Evolutionary conservation across 106 monocot genomes (phyloP).

Genomic region (Dioscorea zingiberensis): DNA sequence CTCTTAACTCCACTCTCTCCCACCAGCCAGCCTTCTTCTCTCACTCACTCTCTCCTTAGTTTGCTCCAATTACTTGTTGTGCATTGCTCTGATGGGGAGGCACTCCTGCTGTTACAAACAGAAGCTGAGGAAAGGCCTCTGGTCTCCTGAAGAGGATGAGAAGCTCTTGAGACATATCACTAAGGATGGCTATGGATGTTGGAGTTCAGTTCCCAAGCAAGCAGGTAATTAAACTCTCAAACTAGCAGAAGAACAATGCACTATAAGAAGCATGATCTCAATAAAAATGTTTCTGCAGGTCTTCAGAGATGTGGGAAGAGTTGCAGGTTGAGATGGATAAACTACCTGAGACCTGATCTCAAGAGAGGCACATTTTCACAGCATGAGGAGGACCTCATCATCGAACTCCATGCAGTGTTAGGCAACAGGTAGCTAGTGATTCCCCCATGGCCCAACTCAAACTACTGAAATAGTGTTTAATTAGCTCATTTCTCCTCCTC

Average conservation of each 20-base stretch:
- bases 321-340: slow-evolving; percentile 50
- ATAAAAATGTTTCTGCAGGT: slow-evolving; percentile 25
- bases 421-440: slow-evolving; percentile 63
- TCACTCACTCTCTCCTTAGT: slow-evolving; percentile 8
- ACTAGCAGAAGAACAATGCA: slow-evolving; percentile 9
- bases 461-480: too few relatives aligned
- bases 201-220: slow-evolving; percentile 47
- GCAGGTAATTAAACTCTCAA: slow-evolving; percentile 18
- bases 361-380: slow-evolving; percentile 45
- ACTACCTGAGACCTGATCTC: slow-evolving; percentile 37
- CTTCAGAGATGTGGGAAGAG: slow-evolving; percentile 50
- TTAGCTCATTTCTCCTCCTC: too few relatives aligned
- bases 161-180: slow-evolving; percentile 31
- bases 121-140: slow-evolving; percentile 38
- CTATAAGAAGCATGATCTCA: neutral
- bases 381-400: slow-evolving; percentile 48
- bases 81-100: slow-evolving; percentile 26
- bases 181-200: slow-evolving; percentile 31
- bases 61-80: neutral
- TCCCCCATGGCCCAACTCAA: neutral
- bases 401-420: slow-evolving; percentile 44
- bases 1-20: neutral
- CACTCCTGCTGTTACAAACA: slow-evolving; percentile 41
- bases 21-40: neutral
- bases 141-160: slow-evolving; percentile 46